Conservation (phyloP, 345 rosid genomes). For the Populus alba region DNA sequence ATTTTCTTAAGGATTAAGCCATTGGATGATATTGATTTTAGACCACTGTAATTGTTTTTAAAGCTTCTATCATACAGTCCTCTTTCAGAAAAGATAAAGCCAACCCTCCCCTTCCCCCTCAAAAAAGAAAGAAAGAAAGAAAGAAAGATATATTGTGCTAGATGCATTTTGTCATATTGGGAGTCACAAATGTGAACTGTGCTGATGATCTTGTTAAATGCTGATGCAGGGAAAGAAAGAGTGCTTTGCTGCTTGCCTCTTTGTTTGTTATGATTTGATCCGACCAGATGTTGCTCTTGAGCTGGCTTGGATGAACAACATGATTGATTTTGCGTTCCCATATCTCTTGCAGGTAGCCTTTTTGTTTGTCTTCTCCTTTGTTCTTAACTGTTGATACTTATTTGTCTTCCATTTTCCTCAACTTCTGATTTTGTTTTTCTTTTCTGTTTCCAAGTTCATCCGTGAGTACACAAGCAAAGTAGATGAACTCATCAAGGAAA, state of each 20-base stretch:
- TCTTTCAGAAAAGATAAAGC: too few relatives aligned
- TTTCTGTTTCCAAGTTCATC: constrained; percentile 45
- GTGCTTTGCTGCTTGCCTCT: constrained; percentile 85
- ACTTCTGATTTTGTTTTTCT: not conserved
- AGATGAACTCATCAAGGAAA: constrained; percentile 73
- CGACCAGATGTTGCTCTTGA: constrained; percentile 81
- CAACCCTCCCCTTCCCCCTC: too few relatives aligned
- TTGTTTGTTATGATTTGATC: constrained; percentile 82
- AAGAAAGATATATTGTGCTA: not conserved
- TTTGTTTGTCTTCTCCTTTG: not conserved
- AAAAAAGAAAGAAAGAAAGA: too few relatives aligned
- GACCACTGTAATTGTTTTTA: not conserved
- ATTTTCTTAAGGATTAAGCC: not conserved
- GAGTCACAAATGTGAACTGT: not conserved
- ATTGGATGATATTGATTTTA: not conserved
- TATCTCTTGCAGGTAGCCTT: constrained; percentile 33
- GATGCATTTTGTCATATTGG: not conserved
- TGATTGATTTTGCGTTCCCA: constrained; percentile 87
- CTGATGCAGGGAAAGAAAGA: constrained; percentile 65
- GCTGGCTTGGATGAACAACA: constrained; percentile 84
- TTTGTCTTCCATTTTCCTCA: not conserved
- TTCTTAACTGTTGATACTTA: not conserved
- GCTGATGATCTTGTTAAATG: not conserved
- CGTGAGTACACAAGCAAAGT: constrained; percentile 76
- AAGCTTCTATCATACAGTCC: not conserved